Percentiles rank a stretch among this genome's conserved stretches.
These are phyloP conservation scores for Friedmanniomyces endolithicus DNA, from an alignment of 495 filamentous ascomycete species.

Conservation along the genomic window DNA sequence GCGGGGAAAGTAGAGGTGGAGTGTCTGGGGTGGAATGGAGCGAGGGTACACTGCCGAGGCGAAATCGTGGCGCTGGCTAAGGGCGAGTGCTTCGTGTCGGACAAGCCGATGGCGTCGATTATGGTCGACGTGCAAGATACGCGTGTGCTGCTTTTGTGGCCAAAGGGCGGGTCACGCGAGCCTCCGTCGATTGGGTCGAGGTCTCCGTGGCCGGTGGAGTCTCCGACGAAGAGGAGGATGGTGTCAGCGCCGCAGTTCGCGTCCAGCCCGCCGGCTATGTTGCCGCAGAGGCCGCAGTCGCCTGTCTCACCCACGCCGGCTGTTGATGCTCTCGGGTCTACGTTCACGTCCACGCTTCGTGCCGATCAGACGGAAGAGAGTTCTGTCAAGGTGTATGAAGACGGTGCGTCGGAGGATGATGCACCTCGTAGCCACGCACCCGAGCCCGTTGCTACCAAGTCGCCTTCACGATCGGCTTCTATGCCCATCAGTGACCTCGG, in stretches of 20 bases:
- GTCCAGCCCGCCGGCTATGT: slow-evolving; percentile 56
- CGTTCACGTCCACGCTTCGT: slow-evolving; percentile 36
- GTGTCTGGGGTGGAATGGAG: slow-evolving; percentile 91
- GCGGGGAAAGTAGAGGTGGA: slow-evolving; percentile 65
- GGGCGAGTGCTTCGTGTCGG: slow-evolving; percentile 79
- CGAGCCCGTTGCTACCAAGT: slow-evolving; percentile 8
- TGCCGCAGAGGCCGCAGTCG: slow-evolving; percentile 45
- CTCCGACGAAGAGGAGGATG: slow-evolving; percentile 34
- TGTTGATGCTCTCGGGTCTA: slow-evolving; percentile 5
- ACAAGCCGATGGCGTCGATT: slow-evolving; percentile 79
- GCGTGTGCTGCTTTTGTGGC: slow-evolving; percentile 80
- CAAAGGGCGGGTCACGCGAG: slow-evolving; percentile 47
- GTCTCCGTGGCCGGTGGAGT: slow-evolving; percentile 48
- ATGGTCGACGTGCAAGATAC: slow-evolving; percentile 94
- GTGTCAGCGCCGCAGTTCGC: slow-evolving; percentile 28
- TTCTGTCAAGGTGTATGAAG: slow-evolving; percentile 50
- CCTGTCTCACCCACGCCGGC: slow-evolving; percentile 63
- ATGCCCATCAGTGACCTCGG: neutral
- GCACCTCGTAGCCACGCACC: slow-evolving; percentile 7
- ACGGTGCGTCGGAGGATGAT: slow-evolving; percentile 32
- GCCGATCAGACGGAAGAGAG: slow-evolving; percentile 32
- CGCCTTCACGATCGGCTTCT: slow-evolving; percentile 8
- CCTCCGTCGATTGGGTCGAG: slow-evolving; percentile 52
- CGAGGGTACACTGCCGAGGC: slow-evolving; percentile 85
- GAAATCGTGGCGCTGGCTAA: slow-evolving; percentile 75